Base-by-base conservation (phyloP, 1,139 yeast species). In the Taphrina sp. region DNA sequence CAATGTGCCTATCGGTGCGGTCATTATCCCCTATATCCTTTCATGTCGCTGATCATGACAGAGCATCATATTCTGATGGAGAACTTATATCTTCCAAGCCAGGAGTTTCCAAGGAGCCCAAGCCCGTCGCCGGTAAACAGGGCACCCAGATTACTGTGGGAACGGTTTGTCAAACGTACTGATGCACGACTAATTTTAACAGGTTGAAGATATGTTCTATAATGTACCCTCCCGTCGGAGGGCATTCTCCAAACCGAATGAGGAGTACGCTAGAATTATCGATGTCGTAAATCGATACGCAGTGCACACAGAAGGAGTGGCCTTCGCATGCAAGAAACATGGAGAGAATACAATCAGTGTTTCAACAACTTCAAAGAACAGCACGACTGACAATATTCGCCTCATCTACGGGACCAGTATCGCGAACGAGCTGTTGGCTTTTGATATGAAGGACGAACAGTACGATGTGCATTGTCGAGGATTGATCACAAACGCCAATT, bases 251-350 rank as follows among this genome's bases (percentile, higher is more conserved):
- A 77, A 86, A 0, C 76, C 83, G 23, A 76, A 76, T 60, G 96
- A 88, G 19, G 98, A 92, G 66, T 85, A 81, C 65, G 69, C 81
- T 12, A 80, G 79, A 63, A 83, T 92, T 3, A 69, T 92, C 43
- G 97, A 92, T 62, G 88, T 92, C 1, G 80, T 87, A 0, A 89
- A 92, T 1, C 75, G 87, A 52, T 94, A 94, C 65, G 84, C 96
- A 0, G 75, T 92, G 0, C 95, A 90, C 67, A 76, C 85, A 0
- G 70, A 69, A 0, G 75, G 75, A 0, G 85, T 85, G 1, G 92
- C 94, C 0, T 82, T 92, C 62, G 79, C 85, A 4, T 85, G 95
- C 65, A 88, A 87, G 69, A 84, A 84, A 41, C 62, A 52, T 8
- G 66, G 66, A 3, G 66, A 75, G 19, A 69, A 83, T 1, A 77